These are phyloP conservation scores for Xylaria hypoxylon DNA, from an alignment of 2,329 filamentous ascomycete species.

Conservation along the genomic window DNA sequence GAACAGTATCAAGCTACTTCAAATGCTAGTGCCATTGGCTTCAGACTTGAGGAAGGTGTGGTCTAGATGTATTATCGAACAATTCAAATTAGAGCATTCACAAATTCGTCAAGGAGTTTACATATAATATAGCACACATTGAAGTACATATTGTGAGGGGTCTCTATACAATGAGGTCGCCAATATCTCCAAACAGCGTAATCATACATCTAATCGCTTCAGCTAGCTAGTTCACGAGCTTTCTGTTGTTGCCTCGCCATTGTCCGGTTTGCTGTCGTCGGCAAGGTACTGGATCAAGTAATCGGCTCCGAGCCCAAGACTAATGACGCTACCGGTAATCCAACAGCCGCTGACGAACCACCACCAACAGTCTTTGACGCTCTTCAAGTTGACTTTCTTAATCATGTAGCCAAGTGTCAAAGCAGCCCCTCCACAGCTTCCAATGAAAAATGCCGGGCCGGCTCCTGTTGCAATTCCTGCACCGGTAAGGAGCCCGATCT, in stretches of 20 bases:
- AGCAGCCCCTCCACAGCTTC: slow-evolving; percentile 73
- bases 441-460: slow-evolving; percentile 75
- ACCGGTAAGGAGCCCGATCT: slow-evolving; percentile 75
- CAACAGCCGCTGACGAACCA: slow-evolving; percentile 80
- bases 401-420: slow-evolving; percentile 75
- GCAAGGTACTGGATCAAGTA: slow-evolving; percentile 66
- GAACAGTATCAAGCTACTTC: not conserved
- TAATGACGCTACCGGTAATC: slow-evolving; percentile 74
- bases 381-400: slow-evolving; percentile 72
- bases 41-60: not conserved
- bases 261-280: slow-evolving; percentile 39
- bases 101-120: slow-evolving; percentile 1
- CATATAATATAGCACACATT: not conserved
- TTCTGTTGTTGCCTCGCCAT: slow-evolving; percentile 8
- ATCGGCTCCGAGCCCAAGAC: slow-evolving; percentile 68
- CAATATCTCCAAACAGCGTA: not conserved
- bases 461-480: slow-evolving; percentile 76
- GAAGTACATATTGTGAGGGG: slow-evolving; percentile 14
- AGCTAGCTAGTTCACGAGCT: slow-evolving; percentile 14
- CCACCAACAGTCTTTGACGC: slow-evolving; percentile 77
- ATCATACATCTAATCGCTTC: slow-evolving; percentile 6
- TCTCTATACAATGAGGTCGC: not conserved
- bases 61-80: not conserved
- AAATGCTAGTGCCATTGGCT: not conserved
- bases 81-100: not conserved